Percentiles rank a stretch among this genome's conserved stretches.
Evolutionary conservation across 2,329 filamentous ascomycete genomes (phyloP).

Genomic region (Ophiostoma quercus): DNA sequence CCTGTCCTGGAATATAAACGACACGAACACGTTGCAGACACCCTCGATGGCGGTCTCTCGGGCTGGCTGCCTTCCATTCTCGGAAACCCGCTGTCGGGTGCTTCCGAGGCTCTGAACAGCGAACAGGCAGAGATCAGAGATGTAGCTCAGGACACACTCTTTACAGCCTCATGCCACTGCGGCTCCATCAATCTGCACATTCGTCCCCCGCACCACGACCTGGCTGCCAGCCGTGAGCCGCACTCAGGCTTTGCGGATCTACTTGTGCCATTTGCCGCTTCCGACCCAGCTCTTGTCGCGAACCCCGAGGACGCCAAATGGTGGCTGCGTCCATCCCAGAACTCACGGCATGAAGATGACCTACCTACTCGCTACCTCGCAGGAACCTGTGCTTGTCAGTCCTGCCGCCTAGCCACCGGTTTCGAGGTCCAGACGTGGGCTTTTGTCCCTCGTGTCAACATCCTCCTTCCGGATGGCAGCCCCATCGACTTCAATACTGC

Average conservation of each 20-base stretch:
- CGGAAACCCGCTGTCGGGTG: not conserved
- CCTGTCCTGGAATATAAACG: not conserved
- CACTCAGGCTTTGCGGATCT: not conserved
- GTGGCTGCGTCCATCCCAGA: not conserved
- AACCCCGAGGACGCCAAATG: not conserved
- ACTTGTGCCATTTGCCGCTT: not conserved
- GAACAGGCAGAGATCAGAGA: not conserved
- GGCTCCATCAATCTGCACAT: not conserved
- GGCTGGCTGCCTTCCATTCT: not conserved
- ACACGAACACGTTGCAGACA: not conserved
- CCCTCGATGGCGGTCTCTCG: not conserved
- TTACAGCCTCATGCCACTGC: not conserved
- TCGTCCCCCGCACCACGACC: not conserved
- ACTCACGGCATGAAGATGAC: not conserved
- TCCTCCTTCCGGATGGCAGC: slow-evolving; percentile 37
- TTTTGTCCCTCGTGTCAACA: slow-evolving; percentile 57
- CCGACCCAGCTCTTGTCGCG: not conserved
- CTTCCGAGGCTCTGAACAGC: not conserved
- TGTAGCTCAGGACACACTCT: not conserved
- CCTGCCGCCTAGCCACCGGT: slow-evolving; percentile 56
- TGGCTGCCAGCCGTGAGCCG: not conserved
- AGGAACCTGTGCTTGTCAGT: slow-evolving; percentile 51
- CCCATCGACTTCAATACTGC: slow-evolving; percentile 3
- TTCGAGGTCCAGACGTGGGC: slow-evolving; percentile 63
- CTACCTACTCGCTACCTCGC: slow-evolving; percentile 44